Percentiles rank a stretch among this genome's conserved stretches.
Evolutionary conservation across 2,329 filamentous ascomycete species (phyloP).

Genomic region (Ceratocystis ficicola): DNA sequence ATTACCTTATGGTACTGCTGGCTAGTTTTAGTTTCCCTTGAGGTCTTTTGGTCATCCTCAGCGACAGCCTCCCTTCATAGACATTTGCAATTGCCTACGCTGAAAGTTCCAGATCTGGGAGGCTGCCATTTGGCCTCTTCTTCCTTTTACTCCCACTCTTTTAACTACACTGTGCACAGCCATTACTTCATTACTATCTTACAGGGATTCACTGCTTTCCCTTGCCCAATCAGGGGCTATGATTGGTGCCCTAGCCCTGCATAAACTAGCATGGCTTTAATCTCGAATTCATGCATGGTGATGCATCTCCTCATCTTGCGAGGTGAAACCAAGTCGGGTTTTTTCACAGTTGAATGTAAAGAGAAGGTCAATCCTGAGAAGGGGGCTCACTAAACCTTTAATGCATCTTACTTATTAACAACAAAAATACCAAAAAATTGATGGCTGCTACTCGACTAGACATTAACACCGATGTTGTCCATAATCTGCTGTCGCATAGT

Average conservation of each 20-base stretch:
- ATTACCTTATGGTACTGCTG: not conserved
- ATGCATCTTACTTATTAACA: not conserved
- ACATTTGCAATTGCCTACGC: too few species aligned
- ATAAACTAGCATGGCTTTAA: constrained; percentile 6
- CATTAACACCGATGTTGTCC: constrained; percentile 21
- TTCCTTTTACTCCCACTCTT: too few species aligned
- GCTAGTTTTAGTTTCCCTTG: not conserved
- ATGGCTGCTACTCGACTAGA: not conserved
- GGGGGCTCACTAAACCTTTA: not conserved
- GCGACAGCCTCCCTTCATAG: too few species aligned
- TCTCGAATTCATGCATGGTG: constrained; percentile 8
- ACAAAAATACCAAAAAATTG: not conserved
- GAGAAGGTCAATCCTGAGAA: not conserved
- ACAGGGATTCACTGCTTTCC: not conserved
- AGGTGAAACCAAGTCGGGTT: constrained; percentile 3
- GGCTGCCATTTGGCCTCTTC: too few species aligned
- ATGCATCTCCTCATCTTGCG: not conserved
- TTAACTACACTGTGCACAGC: not conserved
- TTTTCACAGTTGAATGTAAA: not conserved
- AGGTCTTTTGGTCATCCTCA: too few species aligned
- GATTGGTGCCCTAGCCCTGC: not conserved
- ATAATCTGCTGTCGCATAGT: constrained; percentile 20
- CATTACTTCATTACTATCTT: not conserved
- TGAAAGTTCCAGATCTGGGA: too few species aligned
- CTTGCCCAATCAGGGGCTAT: not conserved